Evolutionary conservation across 306 rosid genomes (phyloP).

Genomic region (barrel medic (Medicago truncatula)): MtrunA17r5.0-ANR NC_053047.1:3212001-3212500

Average conservation of each 20-base stretch:
- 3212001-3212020: conserved; percentile 3
- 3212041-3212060: background rate
- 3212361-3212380: conserved; percentile 6
- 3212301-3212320: conserved; percentile 88
- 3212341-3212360: conserved; percentile 39
- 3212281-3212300: conserved; percentile 76
- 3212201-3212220: conserved; percentile 78
- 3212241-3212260: conserved; percentile 89
- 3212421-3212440: background rate
- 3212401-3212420: conserved; percentile 14
- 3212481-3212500: conserved; percentile 1
- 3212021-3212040: conserved; percentile 8
- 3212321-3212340: conserved; percentile 67
- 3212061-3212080: conserved; percentile 17
- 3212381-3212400: conserved; percentile 22
- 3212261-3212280: conserved; percentile 68
- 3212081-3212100: background rate
- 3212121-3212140: conserved; percentile 78
- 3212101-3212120: conserved; percentile 48
- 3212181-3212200: conserved; percentile 70
- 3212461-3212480: background rate
- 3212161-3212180: conserved; percentile 75
- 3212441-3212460: background rate
- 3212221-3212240: conserved; percentile 94
- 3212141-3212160: conserved; percentile 83